A percentile compares a stretch with the other conserved stretches of the same genome.
phyloP scores from a whole-genome alignment of 2,329 filamentous ascomycete species.

The Macroventuria anomochaeta region DNA sequence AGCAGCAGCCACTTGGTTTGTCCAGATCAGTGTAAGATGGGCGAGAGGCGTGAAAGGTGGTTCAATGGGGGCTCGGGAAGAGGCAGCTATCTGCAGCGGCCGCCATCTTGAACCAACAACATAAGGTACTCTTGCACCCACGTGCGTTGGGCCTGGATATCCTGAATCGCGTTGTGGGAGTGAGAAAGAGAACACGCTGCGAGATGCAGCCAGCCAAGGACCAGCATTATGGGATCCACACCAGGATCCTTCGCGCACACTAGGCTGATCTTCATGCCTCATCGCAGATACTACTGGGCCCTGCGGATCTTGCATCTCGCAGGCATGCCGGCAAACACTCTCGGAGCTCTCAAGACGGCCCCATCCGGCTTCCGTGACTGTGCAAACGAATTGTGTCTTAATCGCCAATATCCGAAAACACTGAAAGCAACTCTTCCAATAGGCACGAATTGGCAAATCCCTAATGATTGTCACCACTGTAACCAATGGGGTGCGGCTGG shows the following conservation, averaged over 20 bases:
- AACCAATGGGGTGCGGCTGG: slow-evolving; percentile 36
- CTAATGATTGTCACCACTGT: slow-evolving; percentile 14
- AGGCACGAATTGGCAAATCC: slow-evolving; percentile 12
- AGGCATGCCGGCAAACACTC: slow-evolving; percentile 3
- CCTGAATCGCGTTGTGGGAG: slow-evolving; percentile 15
- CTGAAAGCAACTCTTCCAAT: slow-evolving; percentile 15
- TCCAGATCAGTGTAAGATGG: slow-evolving; percentile 18
- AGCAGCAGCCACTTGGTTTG: slow-evolving; percentile 17
- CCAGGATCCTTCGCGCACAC: slow-evolving; percentile 29
- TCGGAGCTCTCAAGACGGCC: not conserved
- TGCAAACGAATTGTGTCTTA: slow-evolving; percentile 2
- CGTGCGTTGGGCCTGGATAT: slow-evolving; percentile 19
- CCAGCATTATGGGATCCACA: slow-evolving; percentile 31
- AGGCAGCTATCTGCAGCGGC: slow-evolving; percentile 28
- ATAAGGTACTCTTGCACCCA: slow-evolving; percentile 18
- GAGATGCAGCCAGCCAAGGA: slow-evolving; percentile 23
- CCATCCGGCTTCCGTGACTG: not conserved
- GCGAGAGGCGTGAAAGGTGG: slow-evolving; percentile 15
- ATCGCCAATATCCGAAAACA: slow-evolving; percentile 1
- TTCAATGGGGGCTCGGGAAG: slow-evolving; percentile 25
- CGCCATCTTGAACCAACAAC: slow-evolving; percentile 19
- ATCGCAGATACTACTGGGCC: slow-evolving; percentile 10
- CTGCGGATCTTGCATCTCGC: slow-evolving; percentile 12
- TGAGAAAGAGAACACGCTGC: slow-evolving; percentile 24
- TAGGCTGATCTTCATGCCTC: slow-evolving; percentile 21